These are phyloP conservation scores for Fusarium setosum DNA, from an alignment of 2,329 filamentous ascomycete species.

Conservation along the genomic window DNA sequence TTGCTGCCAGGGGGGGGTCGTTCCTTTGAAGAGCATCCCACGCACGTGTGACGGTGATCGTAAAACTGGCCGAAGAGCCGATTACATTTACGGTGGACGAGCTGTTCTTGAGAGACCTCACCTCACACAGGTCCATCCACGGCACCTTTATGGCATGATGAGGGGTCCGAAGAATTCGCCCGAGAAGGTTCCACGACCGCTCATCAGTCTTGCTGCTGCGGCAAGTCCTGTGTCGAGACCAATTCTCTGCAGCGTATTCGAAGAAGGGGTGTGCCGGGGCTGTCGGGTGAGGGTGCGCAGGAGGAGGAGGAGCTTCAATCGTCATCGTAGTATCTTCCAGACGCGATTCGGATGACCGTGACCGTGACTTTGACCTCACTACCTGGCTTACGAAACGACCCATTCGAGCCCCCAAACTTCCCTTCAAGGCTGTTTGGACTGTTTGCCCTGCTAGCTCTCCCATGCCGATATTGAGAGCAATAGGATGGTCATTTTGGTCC, in stretches of 20 bases:
- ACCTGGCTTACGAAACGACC: not conserved
- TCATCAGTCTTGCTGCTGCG: fast-evolving
- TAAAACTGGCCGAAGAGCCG: too few species aligned
- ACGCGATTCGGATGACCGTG: fast-evolving
- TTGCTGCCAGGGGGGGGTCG: too few species aligned
- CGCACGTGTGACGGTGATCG: too few species aligned
- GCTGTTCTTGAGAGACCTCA: too few species aligned
- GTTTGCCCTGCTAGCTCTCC: not conserved
- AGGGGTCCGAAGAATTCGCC: not conserved
- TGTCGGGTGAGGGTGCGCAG: fast-evolving
- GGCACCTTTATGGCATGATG: not conserved
- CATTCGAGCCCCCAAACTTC: not conserved
- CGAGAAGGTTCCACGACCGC: not conserved
- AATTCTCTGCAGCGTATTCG: not conserved
- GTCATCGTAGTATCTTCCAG: fast-evolving
- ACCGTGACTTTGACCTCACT: not conserved
- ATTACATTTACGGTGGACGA: too few species aligned
- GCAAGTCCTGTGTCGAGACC: not conserved
- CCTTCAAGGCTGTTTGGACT: not conserved
- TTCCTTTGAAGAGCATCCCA: too few species aligned
- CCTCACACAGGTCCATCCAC: not conserved
- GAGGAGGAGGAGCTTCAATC: fast-evolving
- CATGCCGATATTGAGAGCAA: not conserved
- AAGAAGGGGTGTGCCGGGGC: not conserved
- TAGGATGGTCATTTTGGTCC: not conserved